Base-by-base conservation (phyloP, 257 asterid species). In the Scutellaria baicalensis region DNA sequence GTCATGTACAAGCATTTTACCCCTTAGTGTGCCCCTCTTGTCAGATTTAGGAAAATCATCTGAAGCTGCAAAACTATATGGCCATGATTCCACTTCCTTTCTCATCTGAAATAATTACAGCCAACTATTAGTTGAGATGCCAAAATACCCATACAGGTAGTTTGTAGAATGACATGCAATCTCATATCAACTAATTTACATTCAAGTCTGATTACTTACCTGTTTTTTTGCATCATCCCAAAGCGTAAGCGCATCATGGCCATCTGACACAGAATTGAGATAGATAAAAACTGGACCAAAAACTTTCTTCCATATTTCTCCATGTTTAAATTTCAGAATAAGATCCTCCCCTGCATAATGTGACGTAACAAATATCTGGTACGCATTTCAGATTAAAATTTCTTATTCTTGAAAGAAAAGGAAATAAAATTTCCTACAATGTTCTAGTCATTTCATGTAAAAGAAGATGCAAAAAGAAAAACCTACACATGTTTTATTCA, bases 231-330 rank as follows among this genome's bases (percentile, higher is more conserved):
- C 96, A 71, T 88, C 84, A 57, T 73, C 59, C 93, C 96, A 86
- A 14, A 88, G 90, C 18, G 73, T 68, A 52, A 78, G 74, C 54
- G 89, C 79, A 74, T 81, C 81, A 33, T 79, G 64, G 55, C 52
- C 76, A 48, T 74, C 75, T 58, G 69, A n/a, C 27, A 66, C 76
- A 44, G 86, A 84, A 73, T 88, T 88, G 17, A 88, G 84, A 54
- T 84, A 81, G 35, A 86, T 61, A 69, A 86, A 88, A 77, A 88
- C 86, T 10, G 93, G 96, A 8, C 96, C 96, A 49, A 84, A 81
- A 58, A 86, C 96, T 81, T 88, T 88, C 83, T 86, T 88, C 96
- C 96, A 88, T 55, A 62, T 20, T 69, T 88, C 96, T 1, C 89
- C 91, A 57, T 78, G 60, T 35, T 72, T 71, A 78, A 88, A 81